Evolutionary conservation across 345 rosid genomes (phyloP).

Genomic region (Lepidium sativum): DNA sequence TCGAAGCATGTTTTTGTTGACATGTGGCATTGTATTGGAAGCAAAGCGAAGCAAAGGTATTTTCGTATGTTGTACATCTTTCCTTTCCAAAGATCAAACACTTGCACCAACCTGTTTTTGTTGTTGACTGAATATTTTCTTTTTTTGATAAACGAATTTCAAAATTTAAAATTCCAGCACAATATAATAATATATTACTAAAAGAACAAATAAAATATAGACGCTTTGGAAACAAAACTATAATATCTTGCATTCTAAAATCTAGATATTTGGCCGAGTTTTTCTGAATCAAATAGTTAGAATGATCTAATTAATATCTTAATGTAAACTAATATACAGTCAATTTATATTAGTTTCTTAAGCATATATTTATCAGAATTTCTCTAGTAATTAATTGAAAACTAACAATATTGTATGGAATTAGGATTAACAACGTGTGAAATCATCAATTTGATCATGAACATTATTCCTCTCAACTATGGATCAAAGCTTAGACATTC

Average conservation of each 20-base stretch:
- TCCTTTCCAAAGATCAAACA: conserved; percentile 4
- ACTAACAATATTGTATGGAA: background rate
- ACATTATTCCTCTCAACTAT: background rate
- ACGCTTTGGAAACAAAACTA: no score
- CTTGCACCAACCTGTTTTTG: background rate
- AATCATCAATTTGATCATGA: background rate
- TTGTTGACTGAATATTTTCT: no score
- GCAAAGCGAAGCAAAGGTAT: conserved; percentile 40
- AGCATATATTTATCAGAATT: background rate
- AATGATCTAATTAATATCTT: no score
- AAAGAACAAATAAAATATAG: no score
- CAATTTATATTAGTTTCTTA: background rate
- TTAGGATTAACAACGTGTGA: background rate
- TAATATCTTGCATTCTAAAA: no score
- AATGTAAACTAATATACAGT: no score
- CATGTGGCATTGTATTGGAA: conserved; percentile 36
- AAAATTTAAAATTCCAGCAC: no score
- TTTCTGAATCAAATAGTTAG: no score
- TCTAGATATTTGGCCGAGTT: no score
- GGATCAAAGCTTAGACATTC: background rate
- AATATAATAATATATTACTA: no score
- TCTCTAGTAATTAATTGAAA: background rate
- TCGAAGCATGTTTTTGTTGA: background rate
- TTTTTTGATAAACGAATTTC: background rate
- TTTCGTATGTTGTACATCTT: conserved; percentile 23